Evolutionary conservation across 257 asterid species (phyloP), one percentile per base, ranked within the genome.

Genomic region (Avicennia marina): DNA sequence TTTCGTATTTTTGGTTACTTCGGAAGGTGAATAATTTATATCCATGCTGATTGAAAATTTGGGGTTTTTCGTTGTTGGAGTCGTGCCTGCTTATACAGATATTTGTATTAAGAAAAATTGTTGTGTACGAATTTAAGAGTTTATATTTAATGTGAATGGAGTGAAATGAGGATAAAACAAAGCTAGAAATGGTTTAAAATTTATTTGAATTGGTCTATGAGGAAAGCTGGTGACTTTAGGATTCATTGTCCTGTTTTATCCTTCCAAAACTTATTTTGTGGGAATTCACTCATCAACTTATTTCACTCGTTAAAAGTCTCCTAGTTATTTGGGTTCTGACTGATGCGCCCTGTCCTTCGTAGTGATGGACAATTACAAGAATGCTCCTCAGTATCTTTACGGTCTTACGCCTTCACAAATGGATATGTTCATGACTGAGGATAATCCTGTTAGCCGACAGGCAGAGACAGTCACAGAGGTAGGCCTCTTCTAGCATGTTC

Each of bases 361-460:
- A 91, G 97, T 88, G 83, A 82, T 81, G 89, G 87, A 80, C 22
- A 91, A 91, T 69, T 91, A 69, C 81, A 83, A 83, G 71, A 83
- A 74, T 56, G 69, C 78, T 8, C 98, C 97, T 58, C 88, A 75
- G 72, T 70, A 75, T 77, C 88, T 91, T 20, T 91, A 83, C 38
- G 98, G 97, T 50, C 98, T 91, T 67, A 18, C 83, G 60, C 90
- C 98, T 43, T 72, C 94, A 22, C 95, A 89, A 77, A 78, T 93
- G 95, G 87, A 86, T 64, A 83, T 88, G 95, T 93, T 93, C 87
- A 80, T 86, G 95, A 85, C 85, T 12, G 95, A 83, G 75, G 90
- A 91, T 70, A 85, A 69, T 49, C 94, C 95, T 22, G 84, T 67
- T 39, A 71, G 75, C 32, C 75, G 86, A 44, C 95, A 78, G 64